phyloP scores from a whole-genome alignment of 352 stramenopile genomes.

The Achlya hypogyna region DNA sequence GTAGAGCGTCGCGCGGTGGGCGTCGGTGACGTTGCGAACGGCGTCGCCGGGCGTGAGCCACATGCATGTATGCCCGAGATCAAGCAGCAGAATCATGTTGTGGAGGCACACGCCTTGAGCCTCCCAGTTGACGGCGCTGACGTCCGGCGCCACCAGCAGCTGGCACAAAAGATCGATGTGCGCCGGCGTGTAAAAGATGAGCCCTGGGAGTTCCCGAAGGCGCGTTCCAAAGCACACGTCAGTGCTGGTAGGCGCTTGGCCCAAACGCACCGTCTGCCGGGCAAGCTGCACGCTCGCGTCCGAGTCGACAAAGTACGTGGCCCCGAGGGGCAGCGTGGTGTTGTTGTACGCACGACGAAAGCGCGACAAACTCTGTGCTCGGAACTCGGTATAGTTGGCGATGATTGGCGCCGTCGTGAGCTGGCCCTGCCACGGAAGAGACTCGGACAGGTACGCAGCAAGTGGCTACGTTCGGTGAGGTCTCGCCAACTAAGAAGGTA shows the following conservation, averaged over 20 bases:
- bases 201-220: neutral
- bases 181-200: neutral
- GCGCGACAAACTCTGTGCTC: neutral
- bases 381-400: neutral
- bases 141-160: neutral
- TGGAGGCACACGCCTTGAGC: neutral
- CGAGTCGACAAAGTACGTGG: neutral
- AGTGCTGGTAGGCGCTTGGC: neutral
- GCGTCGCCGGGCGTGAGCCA: neutral
- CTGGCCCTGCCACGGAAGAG: neutral
- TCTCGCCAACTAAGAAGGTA: neutral
- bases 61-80: neutral
- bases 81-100: neutral
- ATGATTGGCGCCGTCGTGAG: too few relatives aligned
- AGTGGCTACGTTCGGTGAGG: neutral
- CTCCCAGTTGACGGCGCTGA: neutral
- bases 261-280: neutral
- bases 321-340: neutral
- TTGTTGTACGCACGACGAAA: neutral
- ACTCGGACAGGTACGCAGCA: neutral
- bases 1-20: neutral
- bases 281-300: neutral
- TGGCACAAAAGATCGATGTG: neutral
- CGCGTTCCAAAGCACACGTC: neutral
- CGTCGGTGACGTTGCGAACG: neutral